Evolutionary conservation across 73 alveolate species (phyloP), one percentile per base, ranked within the genome.

Genomic region (Paramecium biaurelia): DNA sequence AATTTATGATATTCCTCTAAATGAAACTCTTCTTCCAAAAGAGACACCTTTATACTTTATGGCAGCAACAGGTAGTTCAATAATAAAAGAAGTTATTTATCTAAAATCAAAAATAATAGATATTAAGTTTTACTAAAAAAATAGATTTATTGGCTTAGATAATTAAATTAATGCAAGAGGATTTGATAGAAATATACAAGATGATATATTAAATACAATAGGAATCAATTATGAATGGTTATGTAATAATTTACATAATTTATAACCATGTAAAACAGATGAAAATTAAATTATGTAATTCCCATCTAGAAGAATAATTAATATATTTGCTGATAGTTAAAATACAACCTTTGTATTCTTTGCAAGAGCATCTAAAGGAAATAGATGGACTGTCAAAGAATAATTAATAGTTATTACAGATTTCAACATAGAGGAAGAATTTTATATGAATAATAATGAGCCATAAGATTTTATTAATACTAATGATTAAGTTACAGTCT

Each of bases 371-470:
- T 32, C 53, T 15, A 67, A 67, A 67, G 85, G 24, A 0, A 6
- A 67, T 24, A 67, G 85, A 67, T 67, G 85, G 85, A 24, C 85
- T 12, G 85, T 67, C 26, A 34, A 67, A 67, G 85, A 30, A 30
- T 34, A 67, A 11, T 14, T 32, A 11, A 67, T 67, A 20, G 85
- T 67, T 7, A 67, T 67, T 3, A 67, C 85, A 15, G 47, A 67
- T 42, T 67, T 67, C 14, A 67, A 67, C 11, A 67, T 67, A 0
- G 85, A 67, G 11, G 47, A 67, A 28, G 26, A 67, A 28, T 67
- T 32, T 34, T 28, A 30, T 23, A 34, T 32, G 1, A 67, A 67
- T 23, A 67, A 28, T 32, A n/a, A n/a, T 24, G 26, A 21, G 4
- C 53, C 47, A 3, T 34, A 30, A 67, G n/a, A 34, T 28, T 32